Base-by-base conservation (phyloP, 2,329 filamentous ascomycete genomes). In the Phialophora verrucosa region DNA sequence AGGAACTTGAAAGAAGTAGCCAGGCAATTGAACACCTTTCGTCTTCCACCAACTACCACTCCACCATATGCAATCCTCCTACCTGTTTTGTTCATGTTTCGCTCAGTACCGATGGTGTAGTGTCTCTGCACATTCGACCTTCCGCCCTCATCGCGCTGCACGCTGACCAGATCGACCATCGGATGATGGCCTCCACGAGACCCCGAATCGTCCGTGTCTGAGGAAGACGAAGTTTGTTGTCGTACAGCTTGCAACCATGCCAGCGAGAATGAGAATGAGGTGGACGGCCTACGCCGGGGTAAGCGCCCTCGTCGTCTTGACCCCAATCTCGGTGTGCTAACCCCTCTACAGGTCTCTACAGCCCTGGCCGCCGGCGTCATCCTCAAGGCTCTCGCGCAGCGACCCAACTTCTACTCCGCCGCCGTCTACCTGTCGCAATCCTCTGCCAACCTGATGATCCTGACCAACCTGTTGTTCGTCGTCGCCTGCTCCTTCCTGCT, bases 361-460 rank as follows among this genome's bases (percentile, higher is more conserved):
- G 89, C 89, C 80, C 88, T 96, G 76, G 94, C 94, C 74, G 90
- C 88, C 71, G 87, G 88, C 74, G 93, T 97, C 66, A 85, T 97
- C 67, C 81, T 96, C 65, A 95, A 93, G 76, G 94, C 95, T 69
- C 94, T 98, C 80, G 91, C 95, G 76, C 92, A 98, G 81, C 88
- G 95, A 71, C 90, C 95, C 70, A 99, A 99, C 81, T 99, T 98
- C 84, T 99, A 99, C 82, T 96, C 94, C 62, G 93, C 95, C 72
- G 95, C 93, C 81, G 95, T 99, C 57, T 97, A 98, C 80, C 88
- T 99, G 59, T 92, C 93, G 49, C 94, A 98, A 80, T 97, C 93
- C 79, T 98, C 95, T 82, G 90, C 96, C 74, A 98, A 94, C 77
- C 83, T 98, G 61, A 91, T 98, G 87, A 93, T 97, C 70, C 84